Evolutionary conservation across 2,329 filamentous ascomycete species (phyloP).

Genomic region (Fusarium protoensiforme): DNA sequence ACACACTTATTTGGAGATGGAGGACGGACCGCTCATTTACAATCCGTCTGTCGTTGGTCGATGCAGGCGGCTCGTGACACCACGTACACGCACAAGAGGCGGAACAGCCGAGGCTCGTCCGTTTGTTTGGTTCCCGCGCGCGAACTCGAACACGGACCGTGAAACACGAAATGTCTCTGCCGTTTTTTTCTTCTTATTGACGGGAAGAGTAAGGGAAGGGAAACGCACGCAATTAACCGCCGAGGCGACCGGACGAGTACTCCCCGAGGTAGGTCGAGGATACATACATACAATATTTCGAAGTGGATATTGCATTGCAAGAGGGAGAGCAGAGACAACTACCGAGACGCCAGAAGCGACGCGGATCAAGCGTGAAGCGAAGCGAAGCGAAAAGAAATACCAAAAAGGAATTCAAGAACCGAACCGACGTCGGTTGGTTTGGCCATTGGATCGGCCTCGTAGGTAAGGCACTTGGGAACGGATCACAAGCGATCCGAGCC

Average conservation of each 20-base stretch:
- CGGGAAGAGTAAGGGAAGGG: not conserved
- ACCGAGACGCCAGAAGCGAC: slow-evolving; percentile 16
- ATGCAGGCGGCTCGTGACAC: slow-evolving; percentile 11
- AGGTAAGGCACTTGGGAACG: not conserved
- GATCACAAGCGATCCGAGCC: slow-evolving; percentile 3
- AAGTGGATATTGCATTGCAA: too few relatives aligned
- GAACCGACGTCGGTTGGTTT: not conserved
- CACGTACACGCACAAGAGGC: not conserved
- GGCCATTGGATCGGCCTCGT: not conserved
- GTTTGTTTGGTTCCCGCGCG: slow-evolving; percentile 11
- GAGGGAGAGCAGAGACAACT: not conserved
- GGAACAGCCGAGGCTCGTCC: slow-evolving; percentile 20
- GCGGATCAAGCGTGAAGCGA: not conserved
- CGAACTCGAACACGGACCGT: slow-evolving; percentile 1
- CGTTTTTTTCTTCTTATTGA: not conserved
- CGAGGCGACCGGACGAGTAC: not conserved
- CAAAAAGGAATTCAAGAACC: not conserved
- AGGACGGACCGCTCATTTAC: not conserved
- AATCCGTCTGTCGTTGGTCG: not conserved
- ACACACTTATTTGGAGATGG: not conserved
- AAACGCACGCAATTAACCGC: not conserved
- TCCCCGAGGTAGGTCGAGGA: not conserved
- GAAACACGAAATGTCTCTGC: not conserved
- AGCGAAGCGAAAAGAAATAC: not conserved
- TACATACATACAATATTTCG: not conserved